Conservation (phyloP, 2,329 filamentous ascomycete genomes). For the Xylariales sp. region DNA sequence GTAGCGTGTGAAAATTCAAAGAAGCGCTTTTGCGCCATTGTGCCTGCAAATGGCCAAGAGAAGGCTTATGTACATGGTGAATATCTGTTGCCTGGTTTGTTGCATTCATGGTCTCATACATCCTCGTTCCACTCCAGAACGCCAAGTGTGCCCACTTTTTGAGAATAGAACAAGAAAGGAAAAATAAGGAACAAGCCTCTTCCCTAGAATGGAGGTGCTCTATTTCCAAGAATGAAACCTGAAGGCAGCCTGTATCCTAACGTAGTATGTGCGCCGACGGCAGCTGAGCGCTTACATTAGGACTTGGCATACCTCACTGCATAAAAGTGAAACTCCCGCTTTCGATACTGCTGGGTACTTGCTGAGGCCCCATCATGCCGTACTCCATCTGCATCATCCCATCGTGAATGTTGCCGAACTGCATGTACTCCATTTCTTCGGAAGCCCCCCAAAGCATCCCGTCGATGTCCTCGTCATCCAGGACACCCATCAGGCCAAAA, state of each 20-base stretch:
- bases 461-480: conserved; percentile 52
- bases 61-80: conserved; percentile 5
- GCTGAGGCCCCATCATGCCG: conserved; percentile 18
- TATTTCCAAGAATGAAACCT: conserved; percentile 4
- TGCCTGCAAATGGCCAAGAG: background rate
- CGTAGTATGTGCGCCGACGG: conserved; percentile 1
- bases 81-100: background rate
- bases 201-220: conserved; percentile 1
- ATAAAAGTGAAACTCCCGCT: conserved; percentile 35
- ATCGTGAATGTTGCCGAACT: conserved; percentile 21
- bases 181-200: no score
- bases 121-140: conserved; percentile 5
- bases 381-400: conserved; percentile 25
- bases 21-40: conserved; percentile 1
- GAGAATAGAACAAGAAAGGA: no score
- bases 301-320: conserved; percentile 23
- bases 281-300: no score
- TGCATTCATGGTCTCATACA: conserved; percentile 5
- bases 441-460: conserved; percentile 49
- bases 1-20: background rate
- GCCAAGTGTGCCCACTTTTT: conserved; percentile 2
- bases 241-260: conserved; percentile 2
- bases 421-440: conserved; percentile 31
- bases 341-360: conserved; percentile 30
- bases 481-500: conserved; percentile 46